phyloP scores from a whole-genome alignment of 2,329 filamentous ascomycete species.

The Alternaria solani region DNA sequence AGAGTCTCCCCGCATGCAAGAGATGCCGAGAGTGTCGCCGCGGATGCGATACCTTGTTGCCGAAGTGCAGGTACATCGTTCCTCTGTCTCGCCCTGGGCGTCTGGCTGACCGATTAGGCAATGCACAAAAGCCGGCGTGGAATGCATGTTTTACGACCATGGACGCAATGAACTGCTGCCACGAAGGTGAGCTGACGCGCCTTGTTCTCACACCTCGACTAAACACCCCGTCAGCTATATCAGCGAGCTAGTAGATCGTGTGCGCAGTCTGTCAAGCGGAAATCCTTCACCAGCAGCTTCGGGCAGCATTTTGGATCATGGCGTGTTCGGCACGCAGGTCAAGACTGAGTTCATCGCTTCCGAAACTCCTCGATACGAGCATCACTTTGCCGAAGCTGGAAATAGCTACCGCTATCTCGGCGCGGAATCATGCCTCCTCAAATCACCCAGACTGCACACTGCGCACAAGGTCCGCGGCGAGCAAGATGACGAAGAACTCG shows the following conservation, averaged over 20 bases:
- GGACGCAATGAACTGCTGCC: slow-evolving; percentile 42
- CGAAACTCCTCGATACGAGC: slow-evolving; percentile 36
- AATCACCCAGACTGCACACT: slow-evolving; percentile 39
- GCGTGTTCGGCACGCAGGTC: slow-evolving; percentile 7
- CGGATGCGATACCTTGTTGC: slow-evolving; percentile 48
- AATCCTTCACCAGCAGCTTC: slow-evolving; percentile 33
- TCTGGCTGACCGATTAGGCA: slow-evolving; percentile 35
- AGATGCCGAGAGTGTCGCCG: slow-evolving; percentile 48
- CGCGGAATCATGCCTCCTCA: slow-evolving; percentile 45
- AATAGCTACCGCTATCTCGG: slow-evolving; percentile 48
- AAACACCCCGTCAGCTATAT: slow-evolving; percentile 44
- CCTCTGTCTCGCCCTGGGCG: neutral
- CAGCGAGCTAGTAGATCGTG: slow-evolving; percentile 46
- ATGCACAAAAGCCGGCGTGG: slow-evolving; percentile 47
- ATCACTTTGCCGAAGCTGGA: slow-evolving; percentile 45
- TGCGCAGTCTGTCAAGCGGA: slow-evolving; percentile 35
- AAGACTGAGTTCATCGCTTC: slow-evolving; percentile 26
- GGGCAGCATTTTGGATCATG: slow-evolving; percentile 21
- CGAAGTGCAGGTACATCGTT: slow-evolving; percentile 42
- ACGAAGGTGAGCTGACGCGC: slow-evolving; percentile 32
- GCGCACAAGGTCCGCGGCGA: slow-evolving; percentile 21
- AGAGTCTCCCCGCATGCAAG: slow-evolving; percentile 47
- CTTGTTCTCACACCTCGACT: slow-evolving; percentile 9
- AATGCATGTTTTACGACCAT: slow-evolving; percentile 48
- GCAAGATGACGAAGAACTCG: slow-evolving; percentile 32